Evolutionary conservation across 441 rosid genomes (phyloP), one percentile per base, ranked within the genome.

Genomic region (Gossypium trilobum): DNA sequence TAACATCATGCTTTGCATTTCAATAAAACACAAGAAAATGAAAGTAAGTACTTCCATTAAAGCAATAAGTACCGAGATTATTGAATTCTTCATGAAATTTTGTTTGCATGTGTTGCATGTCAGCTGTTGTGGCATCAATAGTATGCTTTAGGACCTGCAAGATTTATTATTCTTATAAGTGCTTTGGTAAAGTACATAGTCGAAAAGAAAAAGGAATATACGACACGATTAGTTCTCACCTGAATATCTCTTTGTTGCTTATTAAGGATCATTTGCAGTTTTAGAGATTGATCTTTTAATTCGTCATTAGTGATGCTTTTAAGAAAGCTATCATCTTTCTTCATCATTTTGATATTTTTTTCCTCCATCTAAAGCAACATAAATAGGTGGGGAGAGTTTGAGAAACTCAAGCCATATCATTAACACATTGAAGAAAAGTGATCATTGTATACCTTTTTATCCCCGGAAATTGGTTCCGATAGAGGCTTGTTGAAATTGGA

Each of bases 71-170:
- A 91, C 98, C 96, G 48, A 95, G 89, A 82, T 82, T 85, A 81
- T 80, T 84, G 69, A 91, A 87, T 78, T 95, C 99, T 84, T 95
- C 92, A 11, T 83, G 90, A 76, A 91, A 87, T 73, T 91, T 89
- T 86, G 79, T 87, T 82, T 89, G 96, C 83, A 95, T 86, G 77
- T 78, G 86, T 69, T 89, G 91, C 87, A 95, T 89, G 14, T 96
- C 99, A 72, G 91, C 85, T 83, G 85, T 95, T 74, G 98, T 86
- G 74, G 86, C 78, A 74, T 79, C 78, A 58, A 89, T 85, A 50
- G 85, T 79, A 70, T 83, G 87, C 80, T 86, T 91, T 75, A 95
- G 74, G 74, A 88, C 96, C 99, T 95, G 22, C 6, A 57, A 50
- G 20, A 70, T 16, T 13, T 59, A 73, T 44, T n/a, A 72, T 29